Percentiles rank a stretch among this genome's conserved stretches.
phyloP scores from a whole-genome alignment of 306 rosid genomes.

The Fragaria ananassa region DNA sequence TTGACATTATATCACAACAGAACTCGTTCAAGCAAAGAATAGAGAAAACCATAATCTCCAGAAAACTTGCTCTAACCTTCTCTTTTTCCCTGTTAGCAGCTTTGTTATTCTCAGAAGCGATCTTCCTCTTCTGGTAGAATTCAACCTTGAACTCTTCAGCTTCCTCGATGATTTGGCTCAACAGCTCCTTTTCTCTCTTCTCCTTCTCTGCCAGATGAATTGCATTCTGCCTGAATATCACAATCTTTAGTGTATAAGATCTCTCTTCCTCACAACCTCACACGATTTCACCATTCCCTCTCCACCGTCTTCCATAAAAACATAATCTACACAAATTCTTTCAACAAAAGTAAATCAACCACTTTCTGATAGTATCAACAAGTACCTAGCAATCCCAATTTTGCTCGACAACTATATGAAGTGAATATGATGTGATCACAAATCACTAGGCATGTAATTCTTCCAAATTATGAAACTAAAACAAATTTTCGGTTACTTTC shows the following conservation, averaged over 20 bases:
- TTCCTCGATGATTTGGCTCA: slow-evolving; percentile 37
- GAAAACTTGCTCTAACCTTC: slow-evolving; percentile 30
- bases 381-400: neutral
- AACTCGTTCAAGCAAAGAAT: neutral
- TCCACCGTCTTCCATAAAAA: neutral
- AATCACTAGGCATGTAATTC: neutral
- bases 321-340: neutral
- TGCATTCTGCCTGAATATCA: slow-evolving; percentile 32
- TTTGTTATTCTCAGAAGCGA: slow-evolving; percentile 32
- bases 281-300: neutral
- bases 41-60: neutral
- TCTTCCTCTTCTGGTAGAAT: slow-evolving; percentile 34
- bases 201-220: slow-evolving; percentile 40
- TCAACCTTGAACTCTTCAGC: slow-evolving; percentile 43
- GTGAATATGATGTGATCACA: neutral
- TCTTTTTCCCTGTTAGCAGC: slow-evolving; percentile 41
- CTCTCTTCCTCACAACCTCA: neutral
- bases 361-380: neutral
- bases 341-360: neutral
- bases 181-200: slow-evolving; percentile 37
- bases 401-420: neutral
- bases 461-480: neutral
- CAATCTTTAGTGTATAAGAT: neutral
- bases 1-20: neutral
- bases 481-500: neutral